These are phyloP conservation scores for Lasiodiplodia sp. DNA, from an alignment of 2,329 filamentous ascomycete species.

Conservation along the genomic window DNA sequence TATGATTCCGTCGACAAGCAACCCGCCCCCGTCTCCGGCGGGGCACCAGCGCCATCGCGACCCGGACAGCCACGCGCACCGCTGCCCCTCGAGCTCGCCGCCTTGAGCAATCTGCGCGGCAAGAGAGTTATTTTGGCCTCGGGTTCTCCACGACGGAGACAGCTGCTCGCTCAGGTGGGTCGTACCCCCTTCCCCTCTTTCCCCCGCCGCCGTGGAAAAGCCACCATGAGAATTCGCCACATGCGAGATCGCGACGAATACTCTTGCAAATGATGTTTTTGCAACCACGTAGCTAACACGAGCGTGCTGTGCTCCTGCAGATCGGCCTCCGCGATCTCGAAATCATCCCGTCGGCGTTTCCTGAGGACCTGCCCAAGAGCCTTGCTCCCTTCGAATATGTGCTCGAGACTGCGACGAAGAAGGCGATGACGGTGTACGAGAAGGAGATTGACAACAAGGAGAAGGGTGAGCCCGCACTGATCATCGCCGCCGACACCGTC, in stretches of 20 bases:
- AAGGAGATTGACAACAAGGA: conserved; percentile 63
- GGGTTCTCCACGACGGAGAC: conserved; percentile 82
- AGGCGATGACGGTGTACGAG: conserved; percentile 77
- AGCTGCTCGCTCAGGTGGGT: conserved; percentile 75
- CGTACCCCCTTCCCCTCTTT: conserved; percentile 13
- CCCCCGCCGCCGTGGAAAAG: neutral
- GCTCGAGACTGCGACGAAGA: conserved; percentile 81
- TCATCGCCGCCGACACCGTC: conserved; percentile 90
- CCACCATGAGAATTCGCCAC: conserved; percentile 1
- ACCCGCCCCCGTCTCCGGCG: conserved; percentile 32
- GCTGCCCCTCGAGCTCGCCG: conserved; percentile 78
- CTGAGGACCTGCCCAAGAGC: conserved; percentile 84
- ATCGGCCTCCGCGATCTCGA: conserved; percentile 84
- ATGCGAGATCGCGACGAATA: neutral
- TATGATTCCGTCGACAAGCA: conserved; percentile 49
- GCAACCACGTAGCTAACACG: neutral
- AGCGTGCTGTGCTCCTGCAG: conserved; percentile 51
- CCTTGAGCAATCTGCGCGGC: conserved; percentile 76
- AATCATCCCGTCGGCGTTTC: conserved; percentile 80
- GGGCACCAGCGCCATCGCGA: conserved; percentile 37
- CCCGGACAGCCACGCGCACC: conserved; percentile 60
- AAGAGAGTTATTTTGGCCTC: conserved; percentile 91
- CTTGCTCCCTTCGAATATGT: conserved; percentile 91
- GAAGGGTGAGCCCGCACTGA: conserved; percentile 77
- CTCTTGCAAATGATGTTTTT: too few relatives aligned